These are phyloP conservation scores for Chloranthus sessilifolius DNA, from an alignment of 164 flowering plant species.

Conservation along the genomic window DNA sequence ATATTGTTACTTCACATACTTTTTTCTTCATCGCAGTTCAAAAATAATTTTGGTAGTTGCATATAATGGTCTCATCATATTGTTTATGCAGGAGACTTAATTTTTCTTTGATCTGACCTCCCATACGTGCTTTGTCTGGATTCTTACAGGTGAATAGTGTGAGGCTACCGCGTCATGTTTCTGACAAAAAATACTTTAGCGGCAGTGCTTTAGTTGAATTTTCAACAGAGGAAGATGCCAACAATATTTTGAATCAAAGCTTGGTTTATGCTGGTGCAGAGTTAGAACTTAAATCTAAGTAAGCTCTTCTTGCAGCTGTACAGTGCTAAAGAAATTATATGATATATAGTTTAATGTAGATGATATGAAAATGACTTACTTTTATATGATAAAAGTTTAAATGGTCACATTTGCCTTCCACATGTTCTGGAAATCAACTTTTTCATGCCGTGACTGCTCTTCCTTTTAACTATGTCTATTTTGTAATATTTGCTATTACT, in stretches of 20 bases:
- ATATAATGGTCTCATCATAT: neutral
- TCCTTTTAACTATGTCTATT: too few species aligned
- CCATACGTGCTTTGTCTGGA: neutral
- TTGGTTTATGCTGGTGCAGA: constrained; percentile 60
- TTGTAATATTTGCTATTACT: too few species aligned
- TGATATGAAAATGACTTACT: too few species aligned
- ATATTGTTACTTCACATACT: too few species aligned
- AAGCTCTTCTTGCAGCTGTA: too few species aligned
- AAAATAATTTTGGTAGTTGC: neutral
- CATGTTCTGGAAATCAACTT: too few species aligned
- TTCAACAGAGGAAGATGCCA: constrained; percentile 79
- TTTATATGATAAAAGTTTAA: too few species aligned
- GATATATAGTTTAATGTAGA: too few species aligned
- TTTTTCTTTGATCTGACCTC: neutral
- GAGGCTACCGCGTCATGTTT: constrained; percentile 87
- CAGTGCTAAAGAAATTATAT: too few species aligned
- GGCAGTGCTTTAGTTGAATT: constrained; percentile 90
- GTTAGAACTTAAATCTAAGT: constrained; percentile 79
- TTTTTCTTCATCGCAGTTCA: too few species aligned
- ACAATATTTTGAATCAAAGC: constrained; percentile 47
- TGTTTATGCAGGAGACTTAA: neutral
- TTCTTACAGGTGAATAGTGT: constrained; percentile 76
- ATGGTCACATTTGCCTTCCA: too few species aligned
- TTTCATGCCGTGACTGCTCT: too few species aligned
- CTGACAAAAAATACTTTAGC: constrained; percentile 67